Evolutionary conservation across 129 eudicot species (phyloP).

Genomic region (Lonicera japonica): DNA sequence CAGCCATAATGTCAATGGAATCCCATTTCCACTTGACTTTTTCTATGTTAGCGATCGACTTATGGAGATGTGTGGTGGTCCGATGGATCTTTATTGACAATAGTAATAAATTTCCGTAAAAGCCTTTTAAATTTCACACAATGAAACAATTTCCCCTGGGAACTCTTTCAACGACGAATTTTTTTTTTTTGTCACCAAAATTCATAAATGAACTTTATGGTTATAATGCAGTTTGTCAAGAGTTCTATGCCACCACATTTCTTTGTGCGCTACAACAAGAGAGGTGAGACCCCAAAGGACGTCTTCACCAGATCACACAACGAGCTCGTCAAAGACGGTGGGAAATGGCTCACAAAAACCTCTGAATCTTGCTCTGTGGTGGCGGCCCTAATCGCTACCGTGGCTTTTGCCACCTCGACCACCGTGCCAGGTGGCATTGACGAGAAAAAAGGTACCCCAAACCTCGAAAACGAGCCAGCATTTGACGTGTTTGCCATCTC

Average conservation of each 20-base stretch:
- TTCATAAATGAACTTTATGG: too few species aligned
- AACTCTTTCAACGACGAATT: too few species aligned
- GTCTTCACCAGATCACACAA: conserved; percentile 5
- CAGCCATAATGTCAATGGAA: too few species aligned
- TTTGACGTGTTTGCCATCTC: conserved; percentile 14
- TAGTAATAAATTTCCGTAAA: too few species aligned
- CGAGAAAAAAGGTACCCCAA: not conserved
- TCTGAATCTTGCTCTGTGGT: conserved; percentile 19
- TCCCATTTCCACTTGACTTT: too few species aligned
- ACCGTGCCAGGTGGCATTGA: conserved; percentile 18
- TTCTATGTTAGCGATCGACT: too few species aligned
- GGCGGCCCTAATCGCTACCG: conserved; percentile 19
- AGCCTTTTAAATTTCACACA: too few species aligned
- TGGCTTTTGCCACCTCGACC: conserved; percentile 17
- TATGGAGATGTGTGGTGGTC: too few species aligned
- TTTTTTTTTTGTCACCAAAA: too few species aligned
- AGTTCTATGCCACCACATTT: conserved; percentile 6
- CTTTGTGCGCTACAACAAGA: conserved; percentile 2
- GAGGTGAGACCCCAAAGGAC: conserved; percentile 4
- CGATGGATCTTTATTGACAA: too few species aligned
- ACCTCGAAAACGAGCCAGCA: not conserved
- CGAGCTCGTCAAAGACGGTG: conserved; percentile 5
- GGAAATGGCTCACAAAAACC: conserved; percentile 15
- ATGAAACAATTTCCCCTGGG: too few species aligned
- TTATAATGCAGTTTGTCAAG: conserved; percentile 15